Percentiles rank a stretch among this genome's conserved stretches.
Evolutionary conservation across 768 basidiomycete genomes (phyloP).

Genomic region (Pholiota molesta): DNA sequence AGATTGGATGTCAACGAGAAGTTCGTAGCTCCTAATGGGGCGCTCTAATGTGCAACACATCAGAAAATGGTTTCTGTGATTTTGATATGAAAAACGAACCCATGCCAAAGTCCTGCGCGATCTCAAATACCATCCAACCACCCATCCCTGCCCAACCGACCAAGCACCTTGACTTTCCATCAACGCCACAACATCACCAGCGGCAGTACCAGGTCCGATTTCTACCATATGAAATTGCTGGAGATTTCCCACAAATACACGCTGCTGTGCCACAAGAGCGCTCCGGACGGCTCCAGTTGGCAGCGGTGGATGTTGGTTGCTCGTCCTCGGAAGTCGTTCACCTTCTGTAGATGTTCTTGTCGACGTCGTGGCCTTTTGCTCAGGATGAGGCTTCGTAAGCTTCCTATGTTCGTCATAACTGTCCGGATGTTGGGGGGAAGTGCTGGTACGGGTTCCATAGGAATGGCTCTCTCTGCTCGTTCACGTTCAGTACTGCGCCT

Average conservation of each 20-base stretch:
- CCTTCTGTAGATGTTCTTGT: constrained; percentile 32
- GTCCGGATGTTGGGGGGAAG: constrained; percentile 18
- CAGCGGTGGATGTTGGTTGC: constrained; percentile 4
- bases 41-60: constrained; percentile 60
- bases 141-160: constrained; percentile 58
- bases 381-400: constrained; percentile 16
- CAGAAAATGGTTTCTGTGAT: constrained; percentile 7
- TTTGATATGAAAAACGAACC: constrained; percentile 50
- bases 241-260: constrained; percentile 77
- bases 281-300: constrained; percentile 9
- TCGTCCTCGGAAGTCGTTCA: constrained; percentile 23
- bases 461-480: constrained; percentile 2
- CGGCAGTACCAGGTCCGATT: constrained; percentile 65
- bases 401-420: constrained; percentile 26
- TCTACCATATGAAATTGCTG: constrained; percentile 79
- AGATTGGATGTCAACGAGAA: constrained; percentile 74
- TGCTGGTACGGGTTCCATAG: constrained; percentile 25
- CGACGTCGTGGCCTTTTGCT: constrained; percentile 12
- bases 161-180: constrained; percentile 70
- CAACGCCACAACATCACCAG: constrained; percentile 70
- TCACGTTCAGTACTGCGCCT: constrained; percentile 6
- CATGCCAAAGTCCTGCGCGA: constrained; percentile 91
- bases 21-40: constrained; percentile 86
- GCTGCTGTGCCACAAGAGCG: constrained; percentile 53
- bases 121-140: constrained; percentile 89